A percentile compares a stretch with the other conserved stretches of the same genome.
These are phyloP conservation scores for Suillus subluteus DNA, from an alignment of 768 basidiomycete species.

Conservation along the genomic window DNA sequence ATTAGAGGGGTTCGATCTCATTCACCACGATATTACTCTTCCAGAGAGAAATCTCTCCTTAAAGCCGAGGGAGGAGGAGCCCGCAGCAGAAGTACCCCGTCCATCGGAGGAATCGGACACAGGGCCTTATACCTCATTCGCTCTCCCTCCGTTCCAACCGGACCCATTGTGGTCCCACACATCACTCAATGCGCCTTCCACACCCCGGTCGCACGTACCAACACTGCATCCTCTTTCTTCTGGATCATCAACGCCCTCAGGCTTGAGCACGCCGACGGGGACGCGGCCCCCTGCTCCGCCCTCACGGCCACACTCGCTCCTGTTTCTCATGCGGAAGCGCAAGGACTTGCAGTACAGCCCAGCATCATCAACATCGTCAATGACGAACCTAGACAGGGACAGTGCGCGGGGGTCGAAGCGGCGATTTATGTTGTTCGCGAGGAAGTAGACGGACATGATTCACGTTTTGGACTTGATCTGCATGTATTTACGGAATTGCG, in stretches of 20 bases:
- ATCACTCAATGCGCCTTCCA: constrained; percentile 26
- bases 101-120: constrained; percentile 39
- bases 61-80: constrained; percentile 33
- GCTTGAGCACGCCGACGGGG: constrained; percentile 34
- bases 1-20: constrained; percentile 45
- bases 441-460: constrained; percentile 27
- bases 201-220: constrained; percentile 25
- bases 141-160: constrained; percentile 30
- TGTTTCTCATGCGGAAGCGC: constrained; percentile 37
- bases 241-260: constrained; percentile 35
- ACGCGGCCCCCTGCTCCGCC: constrained; percentile 24
- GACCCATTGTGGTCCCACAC: constrained; percentile 23
- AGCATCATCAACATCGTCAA: constrained; percentile 30
- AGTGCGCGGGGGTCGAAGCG: constrained; percentile 23
- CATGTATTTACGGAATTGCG: constrained; percentile 21
- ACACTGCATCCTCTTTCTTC: constrained; percentile 34
- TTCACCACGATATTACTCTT: constrained; percentile 37
- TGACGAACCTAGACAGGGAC: constrained; percentile 22
- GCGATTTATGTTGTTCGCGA: constrained; percentile 34
- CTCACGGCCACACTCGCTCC: constrained; percentile 32
- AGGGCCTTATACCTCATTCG: constrained; percentile 36
- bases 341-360: constrained; percentile 27
- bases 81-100: constrained; percentile 28
- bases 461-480: constrained; percentile 14
- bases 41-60: constrained; percentile 34